Evolutionary conservation across 768 basidiomycete genomes (phyloP).

Genomic region (Lactifluus piperatus): DNA sequence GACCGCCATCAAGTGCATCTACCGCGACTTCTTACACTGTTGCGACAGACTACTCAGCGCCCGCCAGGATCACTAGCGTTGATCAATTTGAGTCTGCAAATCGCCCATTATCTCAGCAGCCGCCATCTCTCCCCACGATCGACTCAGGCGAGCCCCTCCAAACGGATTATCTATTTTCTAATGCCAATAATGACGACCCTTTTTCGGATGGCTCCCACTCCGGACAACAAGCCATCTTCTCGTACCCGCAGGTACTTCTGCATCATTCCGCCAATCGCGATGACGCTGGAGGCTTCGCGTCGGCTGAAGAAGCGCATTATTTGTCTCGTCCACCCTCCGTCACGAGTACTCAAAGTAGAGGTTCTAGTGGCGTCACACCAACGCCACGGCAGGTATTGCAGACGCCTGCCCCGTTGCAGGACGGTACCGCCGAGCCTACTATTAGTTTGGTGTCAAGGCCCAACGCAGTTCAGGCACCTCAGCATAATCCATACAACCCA

Average conservation of each 20-base stretch:
- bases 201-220: constrained; percentile 24
- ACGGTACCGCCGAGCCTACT: background rate
- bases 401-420: constrained; percentile 5
- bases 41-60: constrained; percentile 13
- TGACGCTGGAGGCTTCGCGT: background rate
- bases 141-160: constrained; percentile 27
- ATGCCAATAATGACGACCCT: constrained; percentile 23
- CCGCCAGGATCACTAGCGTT: background rate
- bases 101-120: background rate
- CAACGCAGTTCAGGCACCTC: background rate
- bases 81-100: background rate
- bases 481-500: background rate
- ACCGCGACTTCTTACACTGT: constrained; percentile 9
- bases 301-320: background rate
- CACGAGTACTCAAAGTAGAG: background rate
- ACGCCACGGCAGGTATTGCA: background rate
- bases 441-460: constrained; percentile 6
- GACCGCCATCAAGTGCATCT: constrained; percentile 4
- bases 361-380: background rate
- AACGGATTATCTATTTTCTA: constrained; percentile 21
- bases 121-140: constrained; percentile 25
- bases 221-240: background rate
- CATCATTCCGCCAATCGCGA: constrained; percentile 1
- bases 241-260: constrained; percentile 4
- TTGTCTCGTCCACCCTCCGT: constrained; percentile 6